phyloP scores from a whole-genome alignment of 164 flowering plant genomes.

The Umbilicus rupestris region DNA sequence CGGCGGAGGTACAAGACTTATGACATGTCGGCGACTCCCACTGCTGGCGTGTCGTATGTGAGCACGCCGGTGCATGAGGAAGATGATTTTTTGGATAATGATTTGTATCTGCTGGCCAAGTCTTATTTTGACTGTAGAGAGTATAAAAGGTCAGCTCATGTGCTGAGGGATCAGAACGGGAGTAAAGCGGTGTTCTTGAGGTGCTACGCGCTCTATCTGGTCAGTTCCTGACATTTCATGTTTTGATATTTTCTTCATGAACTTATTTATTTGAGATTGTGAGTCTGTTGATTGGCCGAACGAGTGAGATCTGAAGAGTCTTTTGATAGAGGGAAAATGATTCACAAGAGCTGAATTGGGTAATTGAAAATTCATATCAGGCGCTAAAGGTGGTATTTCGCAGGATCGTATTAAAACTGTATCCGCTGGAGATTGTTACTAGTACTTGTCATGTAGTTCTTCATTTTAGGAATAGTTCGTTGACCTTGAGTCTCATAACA shows the following conservation, averaged over 20 bases:
- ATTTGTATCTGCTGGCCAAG: slow-evolving; percentile 70
- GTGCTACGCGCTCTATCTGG: slow-evolving; percentile 87
- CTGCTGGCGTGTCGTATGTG: slow-evolving; percentile 50
- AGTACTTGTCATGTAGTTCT: too few species aligned
- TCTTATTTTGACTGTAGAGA: slow-evolving; percentile 85
- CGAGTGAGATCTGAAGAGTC: neutral
- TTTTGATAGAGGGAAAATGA: neutral
- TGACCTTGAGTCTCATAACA: too few species aligned
- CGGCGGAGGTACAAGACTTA: slow-evolving; percentile 48
- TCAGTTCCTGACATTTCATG: slow-evolving; percentile 19
- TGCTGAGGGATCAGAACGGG: slow-evolving; percentile 67
- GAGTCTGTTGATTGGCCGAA: neutral
- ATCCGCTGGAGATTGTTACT: neutral
- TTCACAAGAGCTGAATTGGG: neutral
- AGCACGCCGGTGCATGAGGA: slow-evolving; percentile 61
- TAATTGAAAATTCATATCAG: neutral
- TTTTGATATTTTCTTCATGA: neutral
- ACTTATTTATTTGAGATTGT: neutral
- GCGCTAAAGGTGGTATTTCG: neutral
- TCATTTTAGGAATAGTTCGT: too few species aligned
- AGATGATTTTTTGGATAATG: slow-evolving; percentile 55
- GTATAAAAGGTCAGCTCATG: slow-evolving; percentile 84
- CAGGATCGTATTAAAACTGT: neutral
- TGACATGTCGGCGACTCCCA: slow-evolving; percentile 53
- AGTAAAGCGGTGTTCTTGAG: slow-evolving; percentile 85